Percentiles rank a stretch among this genome's conserved stretches.
These are phyloP conservation scores for Citeromyces nyonsensis DNA, from an alignment of 805 yeast genomes.

Conservation along the genomic window DNA sequence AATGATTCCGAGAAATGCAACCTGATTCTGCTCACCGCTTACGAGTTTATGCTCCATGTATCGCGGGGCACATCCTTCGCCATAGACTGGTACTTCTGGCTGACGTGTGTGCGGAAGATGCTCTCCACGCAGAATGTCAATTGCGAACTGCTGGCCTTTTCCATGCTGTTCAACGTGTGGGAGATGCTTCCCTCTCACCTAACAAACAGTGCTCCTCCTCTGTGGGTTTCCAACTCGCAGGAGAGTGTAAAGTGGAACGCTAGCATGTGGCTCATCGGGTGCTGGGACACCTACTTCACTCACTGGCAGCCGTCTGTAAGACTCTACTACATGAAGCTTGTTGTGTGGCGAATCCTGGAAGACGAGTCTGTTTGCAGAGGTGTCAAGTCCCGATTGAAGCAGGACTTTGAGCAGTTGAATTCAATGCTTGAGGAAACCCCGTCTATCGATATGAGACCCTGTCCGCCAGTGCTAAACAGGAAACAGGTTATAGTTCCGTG, in stretches of 20 bases:
- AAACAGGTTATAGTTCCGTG: constrained; percentile 1
- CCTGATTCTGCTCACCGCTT: constrained; percentile 20
- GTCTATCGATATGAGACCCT: not conserved
- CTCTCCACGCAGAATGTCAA: constrained; percentile 45
- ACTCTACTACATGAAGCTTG: constrained; percentile 46
- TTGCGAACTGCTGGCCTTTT: constrained; percentile 44
- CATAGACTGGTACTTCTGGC: constrained; percentile 71
- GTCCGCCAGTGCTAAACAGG: not conserved
- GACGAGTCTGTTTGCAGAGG: not conserved
- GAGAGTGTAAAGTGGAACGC: constrained; percentile 31
- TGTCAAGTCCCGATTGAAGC: constrained; percentile 7
- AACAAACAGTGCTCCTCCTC: constrained; percentile 1
- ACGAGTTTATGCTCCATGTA: constrained; percentile 13
- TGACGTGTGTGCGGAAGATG: constrained; percentile 40
- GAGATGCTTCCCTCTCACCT: constrained; percentile 32
- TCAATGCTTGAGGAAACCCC: not conserved
- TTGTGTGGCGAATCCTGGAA: constrained; percentile 48
- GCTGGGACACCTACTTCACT: constrained; percentile 44
- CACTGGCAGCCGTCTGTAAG: constrained; percentile 77
- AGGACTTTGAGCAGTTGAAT: not conserved
- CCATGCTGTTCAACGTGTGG: constrained; percentile 65
- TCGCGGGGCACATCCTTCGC: constrained; percentile 2
- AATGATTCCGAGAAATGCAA: constrained; percentile 23
- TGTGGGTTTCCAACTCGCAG: constrained; percentile 23
- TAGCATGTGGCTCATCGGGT: constrained; percentile 36